A percentile compares a stretch with the other conserved stretches of the same genome.
Conservation (phyloP, 1,284 basidiomycete genomes). For the Apiotrichum siamense region DNA sequence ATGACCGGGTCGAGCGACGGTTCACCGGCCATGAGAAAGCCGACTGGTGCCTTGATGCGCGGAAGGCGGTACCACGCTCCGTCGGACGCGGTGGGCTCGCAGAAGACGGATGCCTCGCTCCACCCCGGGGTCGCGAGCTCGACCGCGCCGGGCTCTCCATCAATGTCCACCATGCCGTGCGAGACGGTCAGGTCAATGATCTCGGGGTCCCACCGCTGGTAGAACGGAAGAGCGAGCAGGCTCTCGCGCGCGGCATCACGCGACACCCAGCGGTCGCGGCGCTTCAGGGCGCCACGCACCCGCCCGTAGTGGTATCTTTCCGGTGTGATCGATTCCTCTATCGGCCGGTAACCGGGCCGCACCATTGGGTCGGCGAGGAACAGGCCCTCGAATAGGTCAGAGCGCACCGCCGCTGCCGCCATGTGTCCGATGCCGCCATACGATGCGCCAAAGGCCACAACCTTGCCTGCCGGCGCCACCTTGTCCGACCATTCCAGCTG, state of each 20-base stretch:
- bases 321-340: background rate
- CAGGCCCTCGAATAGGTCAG: slow-evolving; percentile 64
- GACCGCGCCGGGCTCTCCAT: slow-evolving; percentile 9
- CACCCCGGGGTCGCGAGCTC: slow-evolving; percentile 32
- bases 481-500: slow-evolving; percentile 39
- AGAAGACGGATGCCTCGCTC: slow-evolving; percentile 34
- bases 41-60: slow-evolving; percentile 23
- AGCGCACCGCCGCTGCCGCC: slow-evolving; percentile 58
- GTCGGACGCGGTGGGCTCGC: slow-evolving; percentile 23
- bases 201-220: slow-evolving; percentile 51
- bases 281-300: slow-evolving; percentile 52
- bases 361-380: slow-evolving; percentile 68
- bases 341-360: background rate
- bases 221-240: slow-evolving; percentile 48
- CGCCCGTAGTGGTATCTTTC: slow-evolving; percentile 16
- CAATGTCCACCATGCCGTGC: slow-evolving; percentile 55
- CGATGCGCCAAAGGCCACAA: slow-evolving; percentile 69
- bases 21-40: slow-evolving; percentile 32
- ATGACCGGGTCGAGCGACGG: slow-evolving; percentile 23
- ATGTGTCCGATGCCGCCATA: slow-evolving; percentile 64
- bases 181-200: slow-evolving; percentile 64
- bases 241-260: background rate
- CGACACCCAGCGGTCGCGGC: slow-evolving; percentile 58
- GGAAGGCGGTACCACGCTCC: slow-evolving; percentile 33
- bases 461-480: slow-evolving; percentile 34